Evolutionary conservation across 2,329 filamentous ascomycete genomes (phyloP).

Genomic region (Delphinella strobiligena): DNA sequence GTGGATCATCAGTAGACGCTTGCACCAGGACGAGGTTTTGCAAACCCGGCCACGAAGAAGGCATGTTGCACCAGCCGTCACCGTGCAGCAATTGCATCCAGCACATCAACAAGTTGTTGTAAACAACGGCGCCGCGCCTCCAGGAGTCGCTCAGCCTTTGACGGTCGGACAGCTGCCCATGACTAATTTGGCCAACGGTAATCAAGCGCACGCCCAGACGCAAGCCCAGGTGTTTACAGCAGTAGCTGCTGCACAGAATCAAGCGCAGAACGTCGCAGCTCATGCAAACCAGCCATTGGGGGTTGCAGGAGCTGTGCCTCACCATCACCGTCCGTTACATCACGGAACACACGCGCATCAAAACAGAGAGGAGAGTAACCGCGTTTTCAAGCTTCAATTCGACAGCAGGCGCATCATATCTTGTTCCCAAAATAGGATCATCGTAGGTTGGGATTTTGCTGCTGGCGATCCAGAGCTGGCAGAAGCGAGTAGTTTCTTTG

Average conservation of each 20-base stretch:
- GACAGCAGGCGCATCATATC: slow-evolving; percentile 88
- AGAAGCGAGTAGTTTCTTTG: slow-evolving; percentile 13
- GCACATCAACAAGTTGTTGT: slow-evolving; percentile 3
- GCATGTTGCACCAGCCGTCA: slow-evolving; percentile 5
- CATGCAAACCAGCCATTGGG: too few relatives aligned
- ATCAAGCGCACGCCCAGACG: slow-evolving; percentile 1
- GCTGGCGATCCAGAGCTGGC: slow-evolving; percentile 59
- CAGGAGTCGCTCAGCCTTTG: not conserved
- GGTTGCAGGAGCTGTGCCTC: slow-evolving; percentile 4
- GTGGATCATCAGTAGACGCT: slow-evolving; percentile 65
- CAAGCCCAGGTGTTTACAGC: too few relatives aligned
- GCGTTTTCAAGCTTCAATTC: slow-evolving; percentile 95
- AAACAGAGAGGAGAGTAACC: slow-evolving; percentile 31
- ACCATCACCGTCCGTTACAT: slow-evolving; percentile 4
- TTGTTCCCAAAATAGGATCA: slow-evolving; percentile 80
- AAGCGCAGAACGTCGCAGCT: slow-evolving; percentile 24
- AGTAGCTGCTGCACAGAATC: too few relatives aligned
- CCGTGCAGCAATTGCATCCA: slow-evolving; percentile 10
- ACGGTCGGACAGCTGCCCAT: not conserved
- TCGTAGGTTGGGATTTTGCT: slow-evolving; percentile 97
- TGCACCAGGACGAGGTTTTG: slow-evolving; percentile 18
- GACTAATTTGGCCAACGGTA: not conserved
- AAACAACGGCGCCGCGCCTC: not conserved
- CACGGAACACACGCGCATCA: slow-evolving; percentile 7
- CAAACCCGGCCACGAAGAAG: slow-evolving; percentile 1